Base-by-base conservation (phyloP, 768 basidiomycete species). In the Lentinula raphanica region DNA sequence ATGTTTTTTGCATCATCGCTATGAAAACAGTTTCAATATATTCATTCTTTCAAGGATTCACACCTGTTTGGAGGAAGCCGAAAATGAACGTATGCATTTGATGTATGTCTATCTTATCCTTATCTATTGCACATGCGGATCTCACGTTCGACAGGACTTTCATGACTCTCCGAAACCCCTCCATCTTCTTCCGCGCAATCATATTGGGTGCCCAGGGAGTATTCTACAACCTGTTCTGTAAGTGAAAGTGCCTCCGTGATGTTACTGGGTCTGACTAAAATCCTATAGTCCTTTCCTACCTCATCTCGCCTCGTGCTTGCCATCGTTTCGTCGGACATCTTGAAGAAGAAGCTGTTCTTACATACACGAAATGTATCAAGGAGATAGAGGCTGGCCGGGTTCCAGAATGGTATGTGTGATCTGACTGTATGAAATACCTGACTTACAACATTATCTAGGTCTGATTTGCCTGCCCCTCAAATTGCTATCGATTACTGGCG, bases 401-500 rank as follows among this genome's bases (percentile, higher is more conserved):
- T 56, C 92, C 93, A 0, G 85, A 87, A 67, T 95, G 93, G 92
- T 83, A 57, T 54, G 74, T 64, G 19, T 7, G 23, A 29, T 12
- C 27, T 23, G 28, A 19, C 21, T 51, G n/a, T 11, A 5, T 31
- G 51, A 1, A 27, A 28, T 32, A 19, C 19, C 35, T 27, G 19
- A 45, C 29, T 61, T 42, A 45, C 55, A 29, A 29, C 39, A 6
- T 57, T 5, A n/a, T n/a, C n/a, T 59, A 86, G 87, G 88, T 75
- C 79, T 29, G 75, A 88, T 66, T 72, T 78, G 65, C 81, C 88
- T 36, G 91, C 94, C 5, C 95, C 94, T 0, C 77, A 83, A 65
- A 96, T 98, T 68, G 90, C 95, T 7, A 94, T 92, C 61, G 94
- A 98, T 68, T 98, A 98, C 72, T 98, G 96, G 93, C 84, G 94